Percentiles rank a stretch among this genome's conserved stretches.
These are phyloP conservation scores for Mollisiaceae sp. DNA, from an alignment of 2,329 filamentous ascomycete genomes.

Conservation along the genomic window DNA sequence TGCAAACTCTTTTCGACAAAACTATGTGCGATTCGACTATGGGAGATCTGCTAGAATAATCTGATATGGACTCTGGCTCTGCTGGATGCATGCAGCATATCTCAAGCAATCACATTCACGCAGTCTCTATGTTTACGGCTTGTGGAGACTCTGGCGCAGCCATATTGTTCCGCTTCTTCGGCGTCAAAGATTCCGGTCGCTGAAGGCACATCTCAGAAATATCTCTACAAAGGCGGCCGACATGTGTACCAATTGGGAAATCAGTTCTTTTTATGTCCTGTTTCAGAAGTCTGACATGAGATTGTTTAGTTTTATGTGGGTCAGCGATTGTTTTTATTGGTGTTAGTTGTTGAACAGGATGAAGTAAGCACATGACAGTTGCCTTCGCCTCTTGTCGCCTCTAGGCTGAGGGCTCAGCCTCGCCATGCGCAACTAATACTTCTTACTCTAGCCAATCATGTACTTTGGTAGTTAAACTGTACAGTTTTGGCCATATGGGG, in stretches of 20 bases:
- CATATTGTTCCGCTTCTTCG: too few relatives aligned
- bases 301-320: neutral
- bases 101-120: too few relatives aligned
- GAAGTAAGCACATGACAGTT: neutral
- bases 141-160: too few relatives aligned
- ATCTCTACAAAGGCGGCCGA: neutral
- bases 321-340: neutral
- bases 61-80: too few relatives aligned
- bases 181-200: too few relatives aligned
- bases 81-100: too few relatives aligned
- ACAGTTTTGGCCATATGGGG: neutral
- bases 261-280: neutral
- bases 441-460: neutral
- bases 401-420: neutral
- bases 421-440: neutral
- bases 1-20: neutral
- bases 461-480: neutral
- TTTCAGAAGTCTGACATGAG: slow-evolving; percentile 1
- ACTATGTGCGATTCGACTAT: neutral
- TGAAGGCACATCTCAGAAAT: too few relatives aligned
- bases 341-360: neutral
- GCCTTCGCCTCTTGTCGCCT: neutral
- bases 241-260: neutral
- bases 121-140: too few relatives aligned
- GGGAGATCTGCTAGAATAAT: neutral